phyloP scores from a whole-genome alignment of 768 basidiomycete species.

The Calocybe indica region DNA sequence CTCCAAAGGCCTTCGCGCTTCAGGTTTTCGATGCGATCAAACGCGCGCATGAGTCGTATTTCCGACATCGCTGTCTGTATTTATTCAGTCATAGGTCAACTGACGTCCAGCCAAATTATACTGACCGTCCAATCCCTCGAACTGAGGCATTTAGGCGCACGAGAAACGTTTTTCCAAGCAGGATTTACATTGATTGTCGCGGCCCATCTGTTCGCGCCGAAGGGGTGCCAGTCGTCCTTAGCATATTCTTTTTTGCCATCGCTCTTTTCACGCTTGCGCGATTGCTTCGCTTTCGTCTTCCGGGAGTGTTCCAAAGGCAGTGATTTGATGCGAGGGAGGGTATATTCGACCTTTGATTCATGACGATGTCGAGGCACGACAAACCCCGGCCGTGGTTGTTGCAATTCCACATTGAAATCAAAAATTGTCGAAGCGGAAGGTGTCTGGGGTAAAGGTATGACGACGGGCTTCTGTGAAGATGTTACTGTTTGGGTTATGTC shows the following conservation, averaged over 20 bases:
- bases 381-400: too few species aligned
- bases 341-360: too few species aligned
- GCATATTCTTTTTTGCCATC: conserved; percentile 37
- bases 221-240: conserved; percentile 53
- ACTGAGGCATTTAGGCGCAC: conserved; percentile 71
- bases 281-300: too few species aligned
- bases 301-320: too few species aligned
- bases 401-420: too few species aligned
- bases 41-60: conserved; percentile 66
- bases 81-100: not conserved
- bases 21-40: conserved; percentile 80
- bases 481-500: too few species aligned
- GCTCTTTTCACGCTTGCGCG: conserved; percentile 10
- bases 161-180: conserved; percentile 59
- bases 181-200: conserved; percentile 76
- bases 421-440: too few species aligned
- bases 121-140: conserved; percentile 81
- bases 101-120: conserved; percentile 8
- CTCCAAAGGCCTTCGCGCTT: conserved; percentile 83
- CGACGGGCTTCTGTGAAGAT: too few species aligned
- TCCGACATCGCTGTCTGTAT: conserved; percentile 29
- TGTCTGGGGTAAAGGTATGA: too few species aligned
- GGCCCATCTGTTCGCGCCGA: conserved; percentile 69
- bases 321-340: too few species aligned
- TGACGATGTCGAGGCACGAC: too few species aligned